Percentiles rank a stretch among this genome's conserved stretches.
phyloP scores from a whole-genome alignment of 2,329 filamentous ascomycete genomes.

The Colletotrichum sublineola region DNA sequence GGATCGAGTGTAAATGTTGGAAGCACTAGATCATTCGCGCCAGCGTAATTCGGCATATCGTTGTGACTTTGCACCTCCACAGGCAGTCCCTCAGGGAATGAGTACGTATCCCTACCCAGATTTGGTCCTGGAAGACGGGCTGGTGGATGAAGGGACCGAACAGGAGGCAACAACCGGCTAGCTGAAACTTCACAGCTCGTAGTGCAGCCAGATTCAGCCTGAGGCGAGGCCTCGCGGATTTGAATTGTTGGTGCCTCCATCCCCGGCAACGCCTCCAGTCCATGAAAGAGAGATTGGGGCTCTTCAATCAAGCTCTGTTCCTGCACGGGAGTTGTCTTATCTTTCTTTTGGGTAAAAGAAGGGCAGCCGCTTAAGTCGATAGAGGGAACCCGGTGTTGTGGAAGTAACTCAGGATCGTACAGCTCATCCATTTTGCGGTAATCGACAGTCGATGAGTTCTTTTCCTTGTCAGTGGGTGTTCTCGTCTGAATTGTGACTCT shows the following conservation, averaged over 20 bases:
- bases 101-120: neutral
- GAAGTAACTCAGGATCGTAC: neutral
- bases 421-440: conserved; percentile 1
- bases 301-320: neutral
- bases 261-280: neutral
- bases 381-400: neutral
- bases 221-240: neutral
- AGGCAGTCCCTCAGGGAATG: neutral
- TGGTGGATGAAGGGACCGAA: neutral
- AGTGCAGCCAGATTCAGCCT: neutral
- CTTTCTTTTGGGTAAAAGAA: neutral
- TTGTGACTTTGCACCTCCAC: too few species aligned
- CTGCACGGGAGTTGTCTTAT: neutral
- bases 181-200: neutral
- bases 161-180: neutral
- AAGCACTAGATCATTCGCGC: neutral
- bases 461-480: neutral
- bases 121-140: neutral
- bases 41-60: neutral
- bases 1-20: neutral
- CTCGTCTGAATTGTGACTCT: neutral
- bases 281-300: neutral
- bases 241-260: neutral
- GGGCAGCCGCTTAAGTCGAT: conserved; percentile 1
- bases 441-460: neutral